phyloP scores from a whole-genome alignment of 345 rosid species.

The Hibiscus trionum region DNA sequence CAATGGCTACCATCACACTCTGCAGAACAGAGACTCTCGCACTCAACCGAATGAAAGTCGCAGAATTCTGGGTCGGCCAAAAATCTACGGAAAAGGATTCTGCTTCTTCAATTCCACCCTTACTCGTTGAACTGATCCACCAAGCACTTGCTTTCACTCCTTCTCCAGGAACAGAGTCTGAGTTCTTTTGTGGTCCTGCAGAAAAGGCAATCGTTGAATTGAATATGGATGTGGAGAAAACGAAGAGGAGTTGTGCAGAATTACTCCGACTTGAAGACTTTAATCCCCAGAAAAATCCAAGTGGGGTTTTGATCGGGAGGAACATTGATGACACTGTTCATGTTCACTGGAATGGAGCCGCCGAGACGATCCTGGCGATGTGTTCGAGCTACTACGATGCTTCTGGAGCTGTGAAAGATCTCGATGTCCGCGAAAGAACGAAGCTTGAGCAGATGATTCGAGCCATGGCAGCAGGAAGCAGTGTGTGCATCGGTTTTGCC shows the following conservation, averaged over 20 bases:
- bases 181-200: background rate
- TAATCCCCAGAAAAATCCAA: constrained; percentile 61
- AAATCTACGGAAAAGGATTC: constrained; percentile 13
- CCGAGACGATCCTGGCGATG: constrained; percentile 63
- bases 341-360: constrained; percentile 79
- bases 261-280: constrained; percentile 56
- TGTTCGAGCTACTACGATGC: constrained; percentile 53
- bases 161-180: no score
- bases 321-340: constrained; percentile 27
- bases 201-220: constrained; percentile 59
- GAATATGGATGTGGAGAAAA: constrained; percentile 35
- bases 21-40: constrained; percentile 78
- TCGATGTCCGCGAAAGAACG: constrained; percentile 25
- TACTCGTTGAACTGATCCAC: constrained; percentile 35
- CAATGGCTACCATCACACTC: no score
- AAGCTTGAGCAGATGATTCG: constrained; percentile 43
- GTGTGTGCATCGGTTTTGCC: constrained; percentile 71
- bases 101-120: constrained; percentile 19
- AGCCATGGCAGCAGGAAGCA: constrained; percentile 59
- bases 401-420: constrained; percentile 27
- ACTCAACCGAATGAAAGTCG: constrained; percentile 54
- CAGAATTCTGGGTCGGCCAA: constrained; percentile 49
- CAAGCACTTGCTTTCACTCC: constrained; percentile 59
- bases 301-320: constrained; percentile 49
- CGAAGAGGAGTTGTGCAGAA: constrained; percentile 20